These are phyloP conservation scores for Dalechampia spathulata DNA, from an alignment of 441 rosid species.

Conservation along the genomic window DNA sequence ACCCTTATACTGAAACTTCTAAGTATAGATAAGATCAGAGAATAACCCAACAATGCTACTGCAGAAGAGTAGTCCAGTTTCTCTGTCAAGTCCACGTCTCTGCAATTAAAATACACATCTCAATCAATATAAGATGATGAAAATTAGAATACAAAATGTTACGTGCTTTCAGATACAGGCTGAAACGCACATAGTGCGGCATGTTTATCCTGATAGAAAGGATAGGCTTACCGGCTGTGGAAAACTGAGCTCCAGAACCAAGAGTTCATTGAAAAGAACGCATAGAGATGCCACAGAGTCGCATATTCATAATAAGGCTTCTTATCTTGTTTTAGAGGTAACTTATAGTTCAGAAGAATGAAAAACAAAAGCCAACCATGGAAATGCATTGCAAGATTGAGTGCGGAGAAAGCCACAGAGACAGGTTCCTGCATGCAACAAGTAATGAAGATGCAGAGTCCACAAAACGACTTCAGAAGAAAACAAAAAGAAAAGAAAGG, in stretches of 20 bases:
- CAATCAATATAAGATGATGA: not conserved
- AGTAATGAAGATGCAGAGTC: slow-evolving; percentile 12
- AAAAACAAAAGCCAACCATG: slow-evolving; percentile 90
- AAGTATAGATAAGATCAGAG: slow-evolving; percentile 64
- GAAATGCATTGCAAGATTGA: slow-evolving; percentile 78
- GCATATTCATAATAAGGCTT: slow-evolving; percentile 65
- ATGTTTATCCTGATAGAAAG: not conserved
- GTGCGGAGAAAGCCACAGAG: slow-evolving; percentile 82
- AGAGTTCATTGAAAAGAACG: slow-evolving; percentile 62
- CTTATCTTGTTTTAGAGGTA: slow-evolving; percentile 57
- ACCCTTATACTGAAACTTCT: slow-evolving; percentile 57
- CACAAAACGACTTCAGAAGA: not conserved
- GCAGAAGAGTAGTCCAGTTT: slow-evolving; percentile 84
- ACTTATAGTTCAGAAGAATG: slow-evolving; percentile 60
- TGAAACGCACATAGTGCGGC: too few relatives aligned
- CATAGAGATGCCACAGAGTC: slow-evolving; percentile 73
- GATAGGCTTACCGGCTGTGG: slow-evolving; percentile 58
- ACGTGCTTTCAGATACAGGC: too few relatives aligned
- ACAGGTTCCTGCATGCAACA: slow-evolving; percentile 57
- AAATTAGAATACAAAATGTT: too few relatives aligned
- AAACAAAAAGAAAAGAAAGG: slow-evolving; percentile 2
- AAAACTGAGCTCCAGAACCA: slow-evolving; percentile 96
- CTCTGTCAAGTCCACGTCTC: slow-evolving; percentile 89
- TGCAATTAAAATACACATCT: slow-evolving; percentile 27
- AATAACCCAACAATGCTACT: slow-evolving; percentile 73